These are phyloP conservation scores for Psilocybe tampanensis DNA, from an alignment of 768 basidiomycete species.

Conservation along the genomic window DNA sequence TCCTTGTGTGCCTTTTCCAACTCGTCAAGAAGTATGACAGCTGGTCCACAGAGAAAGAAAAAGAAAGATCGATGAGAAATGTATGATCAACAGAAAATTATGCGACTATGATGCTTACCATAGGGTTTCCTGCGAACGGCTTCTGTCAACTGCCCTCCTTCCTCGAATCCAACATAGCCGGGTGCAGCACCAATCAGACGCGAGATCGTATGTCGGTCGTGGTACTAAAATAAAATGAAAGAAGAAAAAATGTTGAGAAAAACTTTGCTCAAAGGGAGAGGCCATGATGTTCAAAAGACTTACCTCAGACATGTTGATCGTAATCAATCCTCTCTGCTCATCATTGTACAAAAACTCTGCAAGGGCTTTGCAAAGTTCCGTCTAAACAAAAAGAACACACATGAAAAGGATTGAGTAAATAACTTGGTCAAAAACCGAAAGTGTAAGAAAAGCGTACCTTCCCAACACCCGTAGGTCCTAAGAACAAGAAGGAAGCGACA, in stretches of 20 bases:
- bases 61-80: background rate
- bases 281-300: background rate
- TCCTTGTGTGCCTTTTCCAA: slow-evolving; percentile 96
- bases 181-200: slow-evolving; percentile 91
- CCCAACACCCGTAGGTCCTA: slow-evolving; percentile 87
- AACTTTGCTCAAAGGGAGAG: background rate
- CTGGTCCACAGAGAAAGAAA: slow-evolving; percentile 26
- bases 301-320: slow-evolving; percentile 92
- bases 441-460: slow-evolving; percentile 48
- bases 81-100: background rate
- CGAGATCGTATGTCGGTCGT: slow-evolving; percentile 90
- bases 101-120: slow-evolving; percentile 41
- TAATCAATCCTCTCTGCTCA: slow-evolving; percentile 83
- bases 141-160: slow-evolving; percentile 88
- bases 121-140: slow-evolving; percentile 91
- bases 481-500: slow-evolving; percentile 90
- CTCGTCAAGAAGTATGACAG: slow-evolving; percentile 82
- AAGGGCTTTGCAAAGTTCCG: slow-evolving; percentile 86
- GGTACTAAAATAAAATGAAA: slow-evolving; percentile 56
- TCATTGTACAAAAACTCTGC: slow-evolving; percentile 91
- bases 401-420: too few relatives aligned
- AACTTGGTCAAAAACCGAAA: slow-evolving; percentile 1
- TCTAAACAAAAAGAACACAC: slow-evolving; percentile 42
- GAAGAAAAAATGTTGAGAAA: background rate
- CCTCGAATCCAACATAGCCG: slow-evolving; percentile 92